These are phyloP conservation scores for Xylaria sp. DNA, from an alignment of 2,329 filamentous ascomycete species.

Conservation along the genomic window DNA sequence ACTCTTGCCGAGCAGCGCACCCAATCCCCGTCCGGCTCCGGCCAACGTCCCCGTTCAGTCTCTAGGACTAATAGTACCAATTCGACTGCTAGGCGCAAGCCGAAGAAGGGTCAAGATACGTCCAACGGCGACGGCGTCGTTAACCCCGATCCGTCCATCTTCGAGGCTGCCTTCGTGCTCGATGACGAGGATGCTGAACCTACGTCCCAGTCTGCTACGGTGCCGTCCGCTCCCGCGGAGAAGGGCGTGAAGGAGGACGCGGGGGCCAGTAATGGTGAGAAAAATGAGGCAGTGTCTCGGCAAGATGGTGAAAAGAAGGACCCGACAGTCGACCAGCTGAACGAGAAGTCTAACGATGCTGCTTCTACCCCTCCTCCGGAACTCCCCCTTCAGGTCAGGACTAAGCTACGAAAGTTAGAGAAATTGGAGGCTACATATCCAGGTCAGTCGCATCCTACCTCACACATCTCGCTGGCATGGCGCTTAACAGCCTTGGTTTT, in stretches of 20 bases:
- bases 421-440: conserved; percentile 87
- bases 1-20: conserved; percentile 49
- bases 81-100: conserved; percentile 40
- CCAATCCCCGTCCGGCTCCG: conserved; percentile 47
- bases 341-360: conserved; percentile 29
- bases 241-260: conserved; percentile 35
- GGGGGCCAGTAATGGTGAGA: conserved; percentile 23
- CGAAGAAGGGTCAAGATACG: conserved; percentile 47
- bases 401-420: conserved; percentile 81
- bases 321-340: conserved; percentile 9
- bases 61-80: conserved; percentile 42
- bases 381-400: conserved; percentile 72
- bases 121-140: conserved; percentile 44
- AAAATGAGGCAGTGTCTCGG: conserved; percentile 9
- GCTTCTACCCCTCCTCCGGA: conserved; percentile 46
- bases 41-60: conserved; percentile 48
- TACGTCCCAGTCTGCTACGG: conserved; percentile 63
- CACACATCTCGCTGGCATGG: not conserved
- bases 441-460: conserved; percentile 53
- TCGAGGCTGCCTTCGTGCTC: conserved; percentile 83
- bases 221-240: conserved; percentile 45
- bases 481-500: conserved; percentile 4
- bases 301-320: conserved; percentile 19
- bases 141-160: conserved; percentile 82
- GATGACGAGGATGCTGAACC: conserved; percentile 85